Evolutionary conservation across 208 protist genomes (phyloP), one percentile per base, ranked within the genome.

Genomic region (Balamuthia mandrillaris): DNA sequence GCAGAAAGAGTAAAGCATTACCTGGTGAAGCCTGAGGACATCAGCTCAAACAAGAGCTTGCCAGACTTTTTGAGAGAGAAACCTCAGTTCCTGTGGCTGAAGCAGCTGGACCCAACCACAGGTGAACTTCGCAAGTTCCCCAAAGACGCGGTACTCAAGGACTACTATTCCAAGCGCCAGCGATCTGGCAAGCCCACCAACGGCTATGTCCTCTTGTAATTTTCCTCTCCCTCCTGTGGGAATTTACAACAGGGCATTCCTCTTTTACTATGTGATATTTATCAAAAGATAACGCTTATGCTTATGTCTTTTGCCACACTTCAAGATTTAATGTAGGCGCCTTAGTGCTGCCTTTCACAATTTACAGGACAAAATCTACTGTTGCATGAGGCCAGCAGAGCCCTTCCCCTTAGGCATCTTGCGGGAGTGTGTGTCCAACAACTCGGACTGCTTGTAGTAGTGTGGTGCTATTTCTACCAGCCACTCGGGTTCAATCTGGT

Each of bases 401-500:
- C 89, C 89, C 18, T 52, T 41, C 37, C 4, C 39, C 82, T 93
- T 94, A 45, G 92, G 92, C 82, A 94, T 85, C 68, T 94, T 94
- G n/a, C 82, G 16, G 14, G 65, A 84, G 18, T 47, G 1, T 7
- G 18, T 27, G 24, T 94, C 83, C 31, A 60, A 14, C n/a, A 95
- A 60, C 18, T 95, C 91, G 21, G 87, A 88, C 35, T 75, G 39
- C 52, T 88, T 93, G 90, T 97, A 97, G 42, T 97, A 97, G 39
- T 94, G 88, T 14, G 96, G 91, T 37, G 88, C 95, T 2, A 94
- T 88, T 56, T 96, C 94, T 12, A 95, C 79, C 14, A 98, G 86
- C 97, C 97, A 98, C 63, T 94, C 88, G 24, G 95, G 93, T 86
- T 97, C 95, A 87, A 98, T 97, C 47, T n/a, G n/a, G n/a, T n/a